Conservation (phyloP, 495 filamentous ascomycete genomes). For the Penicillium steckii region DNA sequence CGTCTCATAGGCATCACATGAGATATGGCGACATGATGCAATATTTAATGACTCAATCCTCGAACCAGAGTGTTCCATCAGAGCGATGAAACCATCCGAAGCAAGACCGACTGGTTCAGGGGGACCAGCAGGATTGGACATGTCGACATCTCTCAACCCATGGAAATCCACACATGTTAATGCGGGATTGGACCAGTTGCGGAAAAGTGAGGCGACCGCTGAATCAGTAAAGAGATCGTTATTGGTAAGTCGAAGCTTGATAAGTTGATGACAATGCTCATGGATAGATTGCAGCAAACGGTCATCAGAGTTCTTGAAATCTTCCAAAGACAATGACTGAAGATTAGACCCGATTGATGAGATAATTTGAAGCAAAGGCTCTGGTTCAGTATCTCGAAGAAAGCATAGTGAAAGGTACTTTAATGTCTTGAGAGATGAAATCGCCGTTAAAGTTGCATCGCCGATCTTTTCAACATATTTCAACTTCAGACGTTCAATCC, state of each 20-base stretch:
- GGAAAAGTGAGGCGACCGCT: conserved; percentile 69
- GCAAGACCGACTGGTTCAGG: conserved; percentile 63
- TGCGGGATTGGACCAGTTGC: conserved; percentile 67
- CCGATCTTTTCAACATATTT: conserved; percentile 54
- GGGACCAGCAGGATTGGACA: conserved; percentile 61
- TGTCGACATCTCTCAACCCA: conserved; percentile 71
- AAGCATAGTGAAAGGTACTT: conserved; percentile 72
- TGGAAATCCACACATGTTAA: conserved; percentile 69
- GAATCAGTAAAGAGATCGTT: conserved; percentile 73
- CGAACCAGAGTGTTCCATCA: conserved; percentile 81
- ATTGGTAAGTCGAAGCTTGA: conserved; percentile 74
- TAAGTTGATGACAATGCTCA: conserved; percentile 59
- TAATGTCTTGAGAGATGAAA: conserved; percentile 58
- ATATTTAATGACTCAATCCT: conserved; percentile 65
- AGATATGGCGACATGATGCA: conserved; percentile 76
- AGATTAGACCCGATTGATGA: conserved; percentile 57
- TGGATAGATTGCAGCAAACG: conserved; percentile 63
- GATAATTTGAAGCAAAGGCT: conserved; percentile 59
- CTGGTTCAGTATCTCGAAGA: conserved; percentile 51
- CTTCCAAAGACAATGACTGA: conserved; percentile 69
- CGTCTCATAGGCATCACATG: conserved; percentile 61
- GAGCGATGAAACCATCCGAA: conserved; percentile 66
- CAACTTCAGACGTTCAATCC: conserved; percentile 72
- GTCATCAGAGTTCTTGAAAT: conserved; percentile 57
- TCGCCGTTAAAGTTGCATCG: conserved; percentile 44